Evolutionary conservation across 2,329 filamentous ascomycete species (phyloP).

Genomic region (Corynespora cassiicola): DNA sequence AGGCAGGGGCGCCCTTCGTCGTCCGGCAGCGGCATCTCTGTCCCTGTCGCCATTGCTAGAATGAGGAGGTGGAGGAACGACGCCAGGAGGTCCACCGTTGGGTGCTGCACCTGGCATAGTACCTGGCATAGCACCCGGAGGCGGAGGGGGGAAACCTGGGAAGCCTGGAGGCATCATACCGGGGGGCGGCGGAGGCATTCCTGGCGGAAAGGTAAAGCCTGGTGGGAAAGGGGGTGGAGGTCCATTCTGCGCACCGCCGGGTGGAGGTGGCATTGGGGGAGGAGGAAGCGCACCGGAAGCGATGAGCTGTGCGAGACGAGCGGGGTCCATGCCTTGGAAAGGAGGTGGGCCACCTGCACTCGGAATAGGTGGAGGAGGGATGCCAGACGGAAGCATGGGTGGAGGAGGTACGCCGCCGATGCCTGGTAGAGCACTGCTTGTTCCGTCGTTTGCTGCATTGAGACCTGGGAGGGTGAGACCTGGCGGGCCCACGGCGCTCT

Average conservation of each 20-base stretch:
- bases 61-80: too few species aligned
- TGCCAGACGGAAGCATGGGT: slow-evolving; percentile 30
- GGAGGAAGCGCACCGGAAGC: slow-evolving; percentile 44
- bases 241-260: slow-evolving; percentile 21
- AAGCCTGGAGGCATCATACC: slow-evolving; percentile 34
- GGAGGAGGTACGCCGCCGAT: slow-evolving; percentile 51
- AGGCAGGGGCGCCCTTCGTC: slow-evolving; percentile 73
- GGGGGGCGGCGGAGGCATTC: slow-evolving; percentile 41
- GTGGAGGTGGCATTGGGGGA: slow-evolving; percentile 36
- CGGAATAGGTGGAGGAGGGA: slow-evolving; percentile 22
- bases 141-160: slow-evolving; percentile 36
- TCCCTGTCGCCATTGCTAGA: background rate
- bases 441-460: slow-evolving; percentile 46
- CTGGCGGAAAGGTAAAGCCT: slow-evolving; percentile 38
- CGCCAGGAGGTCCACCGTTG: too few species aligned
- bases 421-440: slow-evolving; percentile 54
- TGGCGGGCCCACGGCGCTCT: slow-evolving; percentile 67
- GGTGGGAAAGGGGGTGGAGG: slow-evolving; percentile 33
- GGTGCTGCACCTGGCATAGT: too few species aligned
- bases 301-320: slow-evolving; percentile 42
- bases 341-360: slow-evolving; percentile 17
- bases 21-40: slow-evolving; percentile 44
- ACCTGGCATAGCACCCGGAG: slow-evolving; percentile 32
- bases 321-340: slow-evolving; percentile 33
- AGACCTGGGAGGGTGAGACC: slow-evolving; percentile 53